A percentile compares a stretch with the other conserved stretches of the same genome.
Evolutionary conservation across 768 basidiomycete species (phyloP).

Genomic region (Strobilomyces dryophilus): DNA sequence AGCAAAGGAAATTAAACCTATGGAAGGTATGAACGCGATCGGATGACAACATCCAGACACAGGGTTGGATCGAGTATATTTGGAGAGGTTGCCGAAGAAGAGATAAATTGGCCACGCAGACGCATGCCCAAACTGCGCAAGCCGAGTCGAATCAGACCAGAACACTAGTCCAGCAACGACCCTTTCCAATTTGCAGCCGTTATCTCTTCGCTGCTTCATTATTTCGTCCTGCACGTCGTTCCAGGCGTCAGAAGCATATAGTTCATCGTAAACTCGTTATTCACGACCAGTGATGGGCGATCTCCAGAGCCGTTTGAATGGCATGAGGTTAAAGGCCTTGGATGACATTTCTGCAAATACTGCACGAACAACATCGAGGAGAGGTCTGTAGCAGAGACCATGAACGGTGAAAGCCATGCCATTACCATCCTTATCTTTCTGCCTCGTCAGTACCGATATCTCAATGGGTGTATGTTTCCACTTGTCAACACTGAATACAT

Average conservation of each 20-base stretch:
- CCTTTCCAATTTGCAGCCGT: not conserved
- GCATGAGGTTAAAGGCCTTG: not conserved
- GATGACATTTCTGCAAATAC: not conserved
- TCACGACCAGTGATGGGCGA: not conserved
- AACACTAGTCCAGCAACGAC: constrained; percentile 17
- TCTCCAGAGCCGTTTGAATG: not conserved
- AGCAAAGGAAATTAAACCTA: not conserved
- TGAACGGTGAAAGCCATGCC: not conserved
- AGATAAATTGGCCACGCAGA: constrained; percentile 11
- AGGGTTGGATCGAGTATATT: constrained; percentile 7
- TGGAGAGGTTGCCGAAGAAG: not conserved
- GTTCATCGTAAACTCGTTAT: not conserved
- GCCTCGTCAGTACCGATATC: not conserved
- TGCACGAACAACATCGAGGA: not conserved
- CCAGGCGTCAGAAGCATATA: not conserved
- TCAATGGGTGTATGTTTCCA: not conserved
- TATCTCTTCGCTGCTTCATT: too few species aligned
- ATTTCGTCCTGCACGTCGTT: not conserved
- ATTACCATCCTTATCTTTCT: not conserved
- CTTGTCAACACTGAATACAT: not conserved
- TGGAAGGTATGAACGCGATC: constrained; percentile 19
- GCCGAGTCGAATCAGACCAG: constrained; percentile 10
- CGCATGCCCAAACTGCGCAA: constrained; percentile 10
- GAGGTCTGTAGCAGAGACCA: not conserved
- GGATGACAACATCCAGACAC: constrained; percentile 15